Percentiles rank a stretch among this genome's conserved stretches.
Conservation (phyloP, 108 stramenopile genomes). For the Skeletonema marinoi region DNA sequence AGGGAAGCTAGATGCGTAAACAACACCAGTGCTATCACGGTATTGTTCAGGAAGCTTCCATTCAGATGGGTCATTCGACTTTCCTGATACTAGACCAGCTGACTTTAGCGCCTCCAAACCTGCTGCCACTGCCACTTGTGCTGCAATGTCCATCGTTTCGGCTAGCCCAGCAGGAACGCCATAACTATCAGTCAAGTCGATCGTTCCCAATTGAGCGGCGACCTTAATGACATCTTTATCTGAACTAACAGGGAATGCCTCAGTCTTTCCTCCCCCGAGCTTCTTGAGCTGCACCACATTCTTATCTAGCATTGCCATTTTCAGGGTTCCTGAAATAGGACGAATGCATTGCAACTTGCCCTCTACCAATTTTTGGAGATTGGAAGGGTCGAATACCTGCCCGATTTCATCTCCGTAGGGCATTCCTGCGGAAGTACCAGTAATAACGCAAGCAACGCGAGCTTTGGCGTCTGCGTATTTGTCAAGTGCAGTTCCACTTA, state of each 20-base stretch:
- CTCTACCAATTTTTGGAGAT: constrained; percentile 73
- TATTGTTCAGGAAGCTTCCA: constrained; percentile 92
- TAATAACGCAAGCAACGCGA: constrained; percentile 88
- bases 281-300: constrained; percentile 91
- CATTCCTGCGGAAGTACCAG: constrained; percentile 93
- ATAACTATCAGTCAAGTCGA: constrained; percentile 79
- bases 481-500: constrained; percentile 48
- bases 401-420: constrained; percentile 67
- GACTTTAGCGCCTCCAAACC: constrained; percentile 95
- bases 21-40: constrained; percentile 93
- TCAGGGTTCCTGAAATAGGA: constrained; percentile 61
- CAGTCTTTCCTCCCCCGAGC: constrained; percentile 58
- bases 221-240: constrained; percentile 81
- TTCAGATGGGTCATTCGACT: constrained; percentile 69
- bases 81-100: constrained; percentile 89
- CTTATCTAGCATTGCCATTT: constrained; percentile 89
- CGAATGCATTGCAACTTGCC: constrained; percentile 84
- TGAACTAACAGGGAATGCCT: constrained; percentile 58
- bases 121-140: constrained; percentile 94
- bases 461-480: constrained; percentile 53
- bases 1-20: constrained; percentile 95
- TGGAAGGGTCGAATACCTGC: constrained; percentile 73
- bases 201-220: constrained; percentile 84
- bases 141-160: constrained; percentile 96
- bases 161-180: constrained; percentile 90